Evolutionary conservation across 2,329 filamentous ascomycete species (phyloP).

Genomic region (Apiospora malaysiana): DNA sequence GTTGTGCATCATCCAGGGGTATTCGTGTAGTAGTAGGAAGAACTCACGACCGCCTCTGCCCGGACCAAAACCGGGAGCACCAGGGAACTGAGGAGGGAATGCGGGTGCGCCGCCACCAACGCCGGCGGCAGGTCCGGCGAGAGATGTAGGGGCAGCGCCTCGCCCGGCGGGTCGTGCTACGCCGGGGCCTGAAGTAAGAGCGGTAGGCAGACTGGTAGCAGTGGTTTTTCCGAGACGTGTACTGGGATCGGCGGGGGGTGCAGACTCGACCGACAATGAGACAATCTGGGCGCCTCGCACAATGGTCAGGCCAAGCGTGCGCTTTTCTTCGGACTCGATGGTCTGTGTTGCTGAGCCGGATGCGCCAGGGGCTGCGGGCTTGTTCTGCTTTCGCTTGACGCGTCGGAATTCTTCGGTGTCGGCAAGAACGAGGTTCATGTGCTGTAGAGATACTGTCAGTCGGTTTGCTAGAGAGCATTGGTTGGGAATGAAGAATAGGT

Average conservation of each 20-base stretch:
- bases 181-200: conserved; percentile 82
- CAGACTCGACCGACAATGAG: conserved; percentile 92
- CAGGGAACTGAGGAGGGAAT: conserved; percentile 60
- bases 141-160: conserved; percentile 75
- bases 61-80: conserved; percentile 54
- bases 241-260: conserved; percentile 91
- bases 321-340: conserved; percentile 93
- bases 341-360: conserved; percentile 66
- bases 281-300: conserved; percentile 94
- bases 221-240: conserved; percentile 82
- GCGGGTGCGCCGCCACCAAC: conserved; percentile 74
- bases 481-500: conserved; percentile 29
- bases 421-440: conserved; percentile 99
- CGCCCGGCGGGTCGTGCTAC: conserved; percentile 90
- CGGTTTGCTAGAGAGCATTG: not conserved
- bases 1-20: not conserved
- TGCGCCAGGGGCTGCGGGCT: conserved; percentile 69
- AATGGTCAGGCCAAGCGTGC: conserved; percentile 93
- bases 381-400: conserved; percentile 83
- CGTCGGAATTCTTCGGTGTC: conserved; percentile 98
- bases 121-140: conserved; percentile 86
- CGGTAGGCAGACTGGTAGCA: conserved; percentile 70
- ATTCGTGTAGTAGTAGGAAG: conserved; percentile 15
- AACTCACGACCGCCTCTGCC: conserved; percentile 63
- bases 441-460: conserved; percentile 55